These are phyloP conservation scores for Wickerhamomyces kurtzmanii DNA, from an alignment of 805 yeast species.

Conservation along the genomic window DNA sequence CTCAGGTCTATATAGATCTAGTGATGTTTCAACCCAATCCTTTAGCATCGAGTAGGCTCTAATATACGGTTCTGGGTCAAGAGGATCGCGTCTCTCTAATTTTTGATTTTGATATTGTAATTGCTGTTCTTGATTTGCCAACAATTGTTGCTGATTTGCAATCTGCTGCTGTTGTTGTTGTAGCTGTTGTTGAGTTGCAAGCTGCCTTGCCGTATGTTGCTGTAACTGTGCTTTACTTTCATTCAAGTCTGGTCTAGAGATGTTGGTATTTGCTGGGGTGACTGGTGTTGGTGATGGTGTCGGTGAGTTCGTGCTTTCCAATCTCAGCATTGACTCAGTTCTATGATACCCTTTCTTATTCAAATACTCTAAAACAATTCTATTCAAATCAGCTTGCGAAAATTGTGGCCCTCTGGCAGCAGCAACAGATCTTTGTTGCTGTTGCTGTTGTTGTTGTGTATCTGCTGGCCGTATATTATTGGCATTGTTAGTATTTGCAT, in stretches of 20 bases:
- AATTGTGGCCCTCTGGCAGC: conserved; percentile 33
- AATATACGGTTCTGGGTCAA: conserved; percentile 54
- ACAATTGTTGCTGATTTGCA: conserved; percentile 10
- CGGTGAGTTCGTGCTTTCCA: conserved; percentile 63
- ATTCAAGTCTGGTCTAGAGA: conserved; percentile 15
- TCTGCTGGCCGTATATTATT: conserved; percentile 2
- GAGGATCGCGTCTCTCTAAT: neutral
- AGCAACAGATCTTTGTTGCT: conserved; percentile 12
- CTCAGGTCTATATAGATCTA: conserved; percentile 88
- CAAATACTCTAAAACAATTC: conserved; percentile 87
- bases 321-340: conserved; percentile 89
- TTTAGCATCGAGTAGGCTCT: conserved; percentile 74
- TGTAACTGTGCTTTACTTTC: conserved; percentile 13
- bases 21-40: conserved; percentile 84
- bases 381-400: conserved; percentile 81
- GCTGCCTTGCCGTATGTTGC: conserved; percentile 21
- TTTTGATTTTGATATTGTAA: conserved; percentile 6
- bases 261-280: conserved; percentile 31
- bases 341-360: conserved; percentile 89
- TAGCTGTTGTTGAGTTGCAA: conserved; percentile 21
- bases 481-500: too few relatives aligned
- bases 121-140: conserved; percentile 17
- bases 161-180: conserved; percentile 14
- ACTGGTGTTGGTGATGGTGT: conserved; percentile 38
- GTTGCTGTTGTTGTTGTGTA: conserved; percentile 8